These are phyloP conservation scores for Mycena crocata DNA, from an alignment of 768 basidiomycete species.

Conservation along the genomic window DNA sequence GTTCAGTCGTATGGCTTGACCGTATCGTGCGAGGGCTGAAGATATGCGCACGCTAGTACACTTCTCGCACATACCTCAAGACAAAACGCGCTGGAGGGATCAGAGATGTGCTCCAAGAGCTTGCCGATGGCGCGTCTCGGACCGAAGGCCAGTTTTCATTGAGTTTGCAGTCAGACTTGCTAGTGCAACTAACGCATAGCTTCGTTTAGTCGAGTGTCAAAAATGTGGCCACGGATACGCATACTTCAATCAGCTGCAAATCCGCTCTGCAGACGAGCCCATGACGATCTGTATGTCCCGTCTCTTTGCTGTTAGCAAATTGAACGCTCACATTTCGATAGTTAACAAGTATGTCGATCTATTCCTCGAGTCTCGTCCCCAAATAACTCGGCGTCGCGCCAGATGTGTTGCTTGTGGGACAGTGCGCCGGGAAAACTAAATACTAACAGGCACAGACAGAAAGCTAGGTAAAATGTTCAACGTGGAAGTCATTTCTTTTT, in stretches of 20 bases:
- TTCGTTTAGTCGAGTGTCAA: constrained; percentile 17
- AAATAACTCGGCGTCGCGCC: not conserved
- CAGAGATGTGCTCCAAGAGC: constrained; percentile 19
- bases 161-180: too few relatives aligned
- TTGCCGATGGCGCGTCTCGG: constrained; percentile 17
- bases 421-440: constrained; percentile 19
- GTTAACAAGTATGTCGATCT: constrained; percentile 13
- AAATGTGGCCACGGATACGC: constrained; percentile 25
- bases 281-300: constrained; percentile 23
- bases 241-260: constrained; percentile 26
- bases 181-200: too few relatives aligned
- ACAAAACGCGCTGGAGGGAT: constrained; percentile 12
- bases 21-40: too few relatives aligned
- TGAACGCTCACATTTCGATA: not conserved
- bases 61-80: constrained; percentile 13
- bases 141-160: constrained; percentile 11
- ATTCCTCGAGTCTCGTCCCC: not conserved
- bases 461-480: not conserved
- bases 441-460: not conserved
- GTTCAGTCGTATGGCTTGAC: not conserved
- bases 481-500: too few relatives aligned
- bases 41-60: too few relatives aligned
- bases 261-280: constrained; percentile 26
- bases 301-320: not conserved
- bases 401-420: constrained; percentile 22